A percentile compares a stretch with the other conserved stretches of the same genome.
Evolutionary conservation across 768 basidiomycete genomes (phyloP).

Genomic region (Pisolithus sp.): DNA sequence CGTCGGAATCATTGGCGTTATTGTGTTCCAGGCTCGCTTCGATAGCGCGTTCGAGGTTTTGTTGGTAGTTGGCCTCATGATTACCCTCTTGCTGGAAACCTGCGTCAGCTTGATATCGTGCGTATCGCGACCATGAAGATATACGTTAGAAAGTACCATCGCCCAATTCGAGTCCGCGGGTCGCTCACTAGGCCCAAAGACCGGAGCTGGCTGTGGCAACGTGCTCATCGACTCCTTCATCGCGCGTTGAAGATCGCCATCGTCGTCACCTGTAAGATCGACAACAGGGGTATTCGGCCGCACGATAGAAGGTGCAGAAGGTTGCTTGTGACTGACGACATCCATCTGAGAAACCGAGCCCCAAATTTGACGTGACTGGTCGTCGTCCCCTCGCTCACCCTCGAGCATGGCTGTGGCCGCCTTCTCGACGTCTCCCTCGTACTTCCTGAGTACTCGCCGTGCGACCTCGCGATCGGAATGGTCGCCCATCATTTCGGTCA

Average conservation of each 20-base stretch:
- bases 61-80: conserved; percentile 47
- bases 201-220: conserved; percentile 15
- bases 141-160: conserved; percentile 57
- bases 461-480: conserved; percentile 39
- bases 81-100: conserved; percentile 26
- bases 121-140: neutral
- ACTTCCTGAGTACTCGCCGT: conserved; percentile 52
- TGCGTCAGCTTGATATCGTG: conserved; percentile 1
- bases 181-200: conserved; percentile 45
- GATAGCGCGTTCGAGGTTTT: conserved; percentile 62
- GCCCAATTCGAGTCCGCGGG: conserved; percentile 60
- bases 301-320: conserved; percentile 6
- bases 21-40: conserved; percentile 55
- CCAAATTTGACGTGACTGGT: conserved; percentile 7
- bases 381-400: conserved; percentile 42
- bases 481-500: conserved; percentile 36
- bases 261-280: conserved; percentile 59
- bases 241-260: conserved; percentile 43
- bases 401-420: conserved; percentile 48
- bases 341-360: conserved; percentile 9
- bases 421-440: conserved; percentile 51
- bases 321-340: neutral
- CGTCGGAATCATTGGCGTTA: conserved; percentile 38
- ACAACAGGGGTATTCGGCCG: conserved; percentile 35
- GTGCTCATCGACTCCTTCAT: conserved; percentile 48